These are phyloP conservation scores for Saitozyma podzolica DNA, from an alignment of 768 basidiomycete species.

Conservation along the genomic window DNA sequence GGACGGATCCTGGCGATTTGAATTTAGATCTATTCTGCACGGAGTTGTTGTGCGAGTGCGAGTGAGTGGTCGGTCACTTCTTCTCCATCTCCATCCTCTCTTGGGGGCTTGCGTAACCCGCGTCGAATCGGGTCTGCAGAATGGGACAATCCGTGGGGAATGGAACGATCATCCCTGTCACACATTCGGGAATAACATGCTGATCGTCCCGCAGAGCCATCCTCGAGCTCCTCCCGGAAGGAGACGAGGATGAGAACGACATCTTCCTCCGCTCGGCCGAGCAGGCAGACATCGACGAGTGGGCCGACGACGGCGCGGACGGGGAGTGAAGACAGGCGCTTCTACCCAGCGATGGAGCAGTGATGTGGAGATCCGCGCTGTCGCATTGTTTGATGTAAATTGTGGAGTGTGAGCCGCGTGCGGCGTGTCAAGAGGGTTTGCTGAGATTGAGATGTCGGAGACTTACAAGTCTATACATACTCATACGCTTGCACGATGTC, in stretches of 20 bases:
- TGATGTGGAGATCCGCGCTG: too few species aligned
- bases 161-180: too few species aligned
- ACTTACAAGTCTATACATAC: too few species aligned
- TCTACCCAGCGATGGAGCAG: too few species aligned
- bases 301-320: constrained; percentile 27
- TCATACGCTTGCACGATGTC: too few species aligned
- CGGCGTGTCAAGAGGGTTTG: too few species aligned
- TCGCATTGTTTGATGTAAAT: too few species aligned
- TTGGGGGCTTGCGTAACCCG: not conserved
- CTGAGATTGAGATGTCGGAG: too few species aligned
- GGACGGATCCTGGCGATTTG: constrained; percentile 55
- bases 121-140: too few species aligned
- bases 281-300: constrained; percentile 26
- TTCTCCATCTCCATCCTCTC: not conserved
- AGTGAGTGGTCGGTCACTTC: constrained; percentile 55
- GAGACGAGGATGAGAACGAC: constrained; percentile 54
- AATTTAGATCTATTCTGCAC: constrained; percentile 74
- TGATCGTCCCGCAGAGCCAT: constrained; percentile 23
- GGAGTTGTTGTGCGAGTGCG: constrained; percentile 80
- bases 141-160: too few species aligned
- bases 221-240: constrained; percentile 49
- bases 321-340: constrained; percentile 3
- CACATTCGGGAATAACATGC: too few species aligned
- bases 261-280: constrained; percentile 8
- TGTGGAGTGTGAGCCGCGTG: too few species aligned